Evolutionary conservation across 1,284 basidiomycete species (phyloP), one percentile per base, ranked within the genome.

Genomic region (Trametes pubescens): DNA sequence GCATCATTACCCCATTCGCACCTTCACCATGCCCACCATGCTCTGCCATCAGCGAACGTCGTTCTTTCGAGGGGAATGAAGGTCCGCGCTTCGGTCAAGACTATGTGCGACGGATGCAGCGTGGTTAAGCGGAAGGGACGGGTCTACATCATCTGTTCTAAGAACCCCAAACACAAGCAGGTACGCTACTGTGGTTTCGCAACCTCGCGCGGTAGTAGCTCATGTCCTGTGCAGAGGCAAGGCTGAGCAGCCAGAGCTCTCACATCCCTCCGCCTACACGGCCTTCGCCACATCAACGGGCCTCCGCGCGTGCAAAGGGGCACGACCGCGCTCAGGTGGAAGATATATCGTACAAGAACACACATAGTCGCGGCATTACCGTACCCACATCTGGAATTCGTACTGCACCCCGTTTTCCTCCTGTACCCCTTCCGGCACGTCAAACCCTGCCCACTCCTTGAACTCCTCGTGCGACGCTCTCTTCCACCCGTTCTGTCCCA

Each of bases 141-240:
- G 71, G 86, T 99, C 49, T 98, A 97, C 79, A 90, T 99, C 49
- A 88, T 98, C 49, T 99, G 97, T 79, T 89, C 89, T 22, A 95
- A 94, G 76, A 95, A 99, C 75, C 93, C 96, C 5, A 98, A 98
- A 79, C 97, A 99, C 79, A 99, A 99, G 79, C 97, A 99, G 90
- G 97, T 96, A 69, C 65, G 88, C 80, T 51, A 29, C n/a, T 7
- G 2, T 18, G 8, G 13, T 40, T 14, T 40, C 22, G 9, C 26
- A 6, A 1, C 8, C 6, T 16, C 18, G 16, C 40, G 40, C 40
- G 40, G 21, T 29, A 22, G 1, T 67, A 22, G 1, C 67, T 70
- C 46, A 75, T 60, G 55, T 18, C 7, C 59, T 4, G 21, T 65
- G 44, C 75, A 91, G 90, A 84, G 90, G 49, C 89, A 91, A 77